Conservation (phyloP, 495 filamentous ascomycete species). For the Xylona heveae region DNA sequence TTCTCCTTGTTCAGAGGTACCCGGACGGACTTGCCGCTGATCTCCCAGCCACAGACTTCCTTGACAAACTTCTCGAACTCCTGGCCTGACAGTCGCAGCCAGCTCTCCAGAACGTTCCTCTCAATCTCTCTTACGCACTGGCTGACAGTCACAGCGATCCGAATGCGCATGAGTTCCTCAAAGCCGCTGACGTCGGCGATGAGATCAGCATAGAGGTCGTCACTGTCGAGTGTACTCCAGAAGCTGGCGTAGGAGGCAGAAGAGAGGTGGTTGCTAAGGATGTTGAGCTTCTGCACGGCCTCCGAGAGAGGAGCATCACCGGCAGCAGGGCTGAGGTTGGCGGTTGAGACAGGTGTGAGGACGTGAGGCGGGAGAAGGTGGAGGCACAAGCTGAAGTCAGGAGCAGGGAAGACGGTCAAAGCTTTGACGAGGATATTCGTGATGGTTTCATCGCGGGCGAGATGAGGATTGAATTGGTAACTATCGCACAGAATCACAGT, state of each 20-base stretch:
- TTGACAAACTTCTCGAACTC: conserved; percentile 60
- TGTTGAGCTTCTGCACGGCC: conserved; percentile 72
- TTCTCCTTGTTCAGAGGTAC: conserved; percentile 93
- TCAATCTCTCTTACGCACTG: conserved; percentile 75
- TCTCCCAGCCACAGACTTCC: conserved; percentile 73
- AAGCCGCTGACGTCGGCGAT: conserved; percentile 88
- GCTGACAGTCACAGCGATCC: conserved; percentile 74
- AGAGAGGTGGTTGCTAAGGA: conserved; percentile 66
- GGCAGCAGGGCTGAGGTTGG: conserved; percentile 17
- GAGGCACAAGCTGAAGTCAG: conserved; percentile 84
- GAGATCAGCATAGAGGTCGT: conserved; percentile 91
- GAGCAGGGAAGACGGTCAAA: conserved; percentile 88
- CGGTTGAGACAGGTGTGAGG: conserved; percentile 27
- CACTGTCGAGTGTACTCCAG: conserved; percentile 81
- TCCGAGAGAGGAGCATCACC: conserved; percentile 44
- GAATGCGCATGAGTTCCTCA: conserved; percentile 83
- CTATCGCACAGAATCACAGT: conserved; percentile 25
- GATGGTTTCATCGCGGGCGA: conserved; percentile 83
- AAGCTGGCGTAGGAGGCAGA: conserved; percentile 72
- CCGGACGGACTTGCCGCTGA: conserved; percentile 38
- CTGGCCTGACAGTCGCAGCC: conserved; percentile 57
- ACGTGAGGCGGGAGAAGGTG: conserved; percentile 72
- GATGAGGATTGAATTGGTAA: conserved; percentile 99
- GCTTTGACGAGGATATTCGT: conserved; percentile 98
- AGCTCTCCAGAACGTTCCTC: conserved; percentile 55